A percentile compares a stretch with the other conserved stretches of the same genome.
Evolutionary conservation across 2,329 filamentous ascomycete genomes (phyloP).

Genomic region (Phaeophleospora eucalypticola): DNA sequence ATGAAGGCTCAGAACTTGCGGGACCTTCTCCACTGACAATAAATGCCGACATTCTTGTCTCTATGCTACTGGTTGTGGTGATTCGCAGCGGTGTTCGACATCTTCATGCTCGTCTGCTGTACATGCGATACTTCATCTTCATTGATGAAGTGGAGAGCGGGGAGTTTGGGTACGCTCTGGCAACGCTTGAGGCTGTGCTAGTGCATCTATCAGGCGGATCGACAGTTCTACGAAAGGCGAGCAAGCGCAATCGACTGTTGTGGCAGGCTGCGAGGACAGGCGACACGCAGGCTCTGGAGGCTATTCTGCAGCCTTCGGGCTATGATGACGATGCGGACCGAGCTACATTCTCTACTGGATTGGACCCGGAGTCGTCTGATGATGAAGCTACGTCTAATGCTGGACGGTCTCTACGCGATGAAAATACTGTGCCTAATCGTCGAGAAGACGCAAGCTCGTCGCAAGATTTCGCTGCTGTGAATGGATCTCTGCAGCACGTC

Average conservation of each 20-base stretch:
- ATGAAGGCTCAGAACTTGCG: conserved; percentile 36
- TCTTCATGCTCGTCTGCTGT: conserved; percentile 81
- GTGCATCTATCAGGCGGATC: conserved; percentile 84
- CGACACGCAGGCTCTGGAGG: conserved; percentile 67
- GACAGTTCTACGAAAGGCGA: conserved; percentile 74
- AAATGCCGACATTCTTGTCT: conserved; percentile 89
- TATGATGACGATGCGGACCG: conserved; percentile 14
- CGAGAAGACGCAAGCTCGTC: too few species aligned
- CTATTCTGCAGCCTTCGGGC: conserved; percentile 66
- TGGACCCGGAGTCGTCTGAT: conserved; percentile 20
- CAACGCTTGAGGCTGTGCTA: conserved; percentile 91
- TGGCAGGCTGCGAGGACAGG: conserved; percentile 85
- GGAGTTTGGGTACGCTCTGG: conserved; percentile 92
- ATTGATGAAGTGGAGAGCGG: conserved; percentile 96
- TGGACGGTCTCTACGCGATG: conserved; percentile 7
- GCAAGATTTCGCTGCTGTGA: conserved; percentile 31
- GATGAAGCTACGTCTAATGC: conserved; percentile 20
- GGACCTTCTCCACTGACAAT: conserved; percentile 54
- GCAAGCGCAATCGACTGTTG: conserved; percentile 75
- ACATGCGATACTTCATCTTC: conserved; percentile 96
- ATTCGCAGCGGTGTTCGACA: conserved; percentile 86
- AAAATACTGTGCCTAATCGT: too few species aligned
- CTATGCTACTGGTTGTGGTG: conserved; percentile 82
- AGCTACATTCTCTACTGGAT: conserved; percentile 16
- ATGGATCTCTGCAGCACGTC: conserved; percentile 66